These are phyloP conservation scores for Trametes cinnabarina DNA, from an alignment of 768 basidiomycete genomes.

Conservation along the genomic window DNA sequence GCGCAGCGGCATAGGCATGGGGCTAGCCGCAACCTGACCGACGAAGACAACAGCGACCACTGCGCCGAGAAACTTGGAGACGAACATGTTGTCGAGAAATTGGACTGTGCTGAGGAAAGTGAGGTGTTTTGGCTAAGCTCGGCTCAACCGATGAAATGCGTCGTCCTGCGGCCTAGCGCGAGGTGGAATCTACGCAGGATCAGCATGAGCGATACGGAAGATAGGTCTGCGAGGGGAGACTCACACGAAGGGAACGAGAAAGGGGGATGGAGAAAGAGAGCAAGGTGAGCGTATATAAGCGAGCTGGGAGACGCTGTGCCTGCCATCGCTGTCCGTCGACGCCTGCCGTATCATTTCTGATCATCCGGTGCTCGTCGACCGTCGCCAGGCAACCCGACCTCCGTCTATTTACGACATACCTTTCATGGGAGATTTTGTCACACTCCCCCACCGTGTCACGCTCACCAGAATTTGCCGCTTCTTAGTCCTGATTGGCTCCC, in stretches of 20 bases:
- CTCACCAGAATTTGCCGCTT: slow-evolving; percentile 10
- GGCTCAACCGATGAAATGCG: slow-evolving; percentile 31
- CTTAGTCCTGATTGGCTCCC: slow-evolving; percentile 14
- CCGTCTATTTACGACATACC: neutral
- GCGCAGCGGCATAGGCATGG: slow-evolving; percentile 43
- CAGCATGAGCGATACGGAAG: neutral
- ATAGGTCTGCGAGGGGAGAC: slow-evolving; percentile 3
- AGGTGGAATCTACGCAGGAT: slow-evolving; percentile 14
- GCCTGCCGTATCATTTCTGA: slow-evolving; percentile 14
- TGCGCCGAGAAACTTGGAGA: slow-evolving; percentile 39
- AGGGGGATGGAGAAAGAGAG: slow-evolving; percentile 16
- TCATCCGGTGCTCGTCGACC: slow-evolving; percentile 8
- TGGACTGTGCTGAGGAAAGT: slow-evolving; percentile 23
- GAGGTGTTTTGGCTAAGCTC: slow-evolving; percentile 23
- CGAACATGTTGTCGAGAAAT: slow-evolving; percentile 42
- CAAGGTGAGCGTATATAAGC: slow-evolving; percentile 22
- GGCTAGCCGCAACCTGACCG: slow-evolving; percentile 40
- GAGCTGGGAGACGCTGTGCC: slow-evolving; percentile 10
- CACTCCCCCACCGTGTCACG: slow-evolving; percentile 6
- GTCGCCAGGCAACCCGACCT: slow-evolving; percentile 9
- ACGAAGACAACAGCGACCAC: slow-evolving; percentile 43
- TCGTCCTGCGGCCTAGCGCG: slow-evolving; percentile 35
- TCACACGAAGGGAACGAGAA: slow-evolving; percentile 26
- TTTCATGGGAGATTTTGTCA: neutral
- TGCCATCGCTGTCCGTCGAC: neutral